Conservation (phyloP, 1,139 yeast species). For the Meyerozyma guilliermondii region DNA sequence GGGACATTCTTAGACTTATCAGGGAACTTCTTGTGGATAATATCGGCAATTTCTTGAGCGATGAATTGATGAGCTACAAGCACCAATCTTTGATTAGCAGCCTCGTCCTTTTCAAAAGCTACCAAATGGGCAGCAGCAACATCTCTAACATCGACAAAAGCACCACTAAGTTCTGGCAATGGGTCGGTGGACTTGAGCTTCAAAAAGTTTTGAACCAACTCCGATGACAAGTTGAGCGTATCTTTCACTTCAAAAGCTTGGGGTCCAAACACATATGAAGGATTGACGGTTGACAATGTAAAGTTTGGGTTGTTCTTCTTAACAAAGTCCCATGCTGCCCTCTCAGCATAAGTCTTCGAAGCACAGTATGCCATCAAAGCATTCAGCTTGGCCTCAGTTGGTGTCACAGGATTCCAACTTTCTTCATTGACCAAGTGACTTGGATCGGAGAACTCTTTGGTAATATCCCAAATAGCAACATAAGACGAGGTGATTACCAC, state of each 20-base stretch:
- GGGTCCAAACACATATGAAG: conserved; percentile 38
- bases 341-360: conserved; percentile 26
- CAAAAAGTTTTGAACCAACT: conserved; percentile 21
- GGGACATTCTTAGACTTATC: not conserved
- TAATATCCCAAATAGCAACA: conserved; percentile 16
- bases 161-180: conserved; percentile 20
- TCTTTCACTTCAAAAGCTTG: conserved; percentile 25
- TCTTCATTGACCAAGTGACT: conserved; percentile 5
- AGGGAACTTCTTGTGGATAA: conserved; percentile 31
- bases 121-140: conserved; percentile 32
- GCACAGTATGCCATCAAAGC: conserved; percentile 24
- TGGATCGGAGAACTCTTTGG: conserved; percentile 15
- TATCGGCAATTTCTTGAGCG: conserved; percentile 19
- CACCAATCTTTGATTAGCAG: conserved; percentile 23
- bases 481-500: conserved; percentile 20
- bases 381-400: conserved; percentile 11
- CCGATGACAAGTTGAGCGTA: conserved; percentile 32
- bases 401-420: conserved; percentile 7
- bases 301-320: conserved; percentile 14
- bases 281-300: conserved; percentile 22
- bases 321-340: conserved; percentile 29
- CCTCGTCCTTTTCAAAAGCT: conserved; percentile 23
- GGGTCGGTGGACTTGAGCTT: conserved; percentile 16
- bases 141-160: conserved; percentile 37
- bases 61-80: not conserved